phyloP scores from a whole-genome alignment of 2,329 filamentous ascomycete species.

The Beauveria medogensis region DNA sequence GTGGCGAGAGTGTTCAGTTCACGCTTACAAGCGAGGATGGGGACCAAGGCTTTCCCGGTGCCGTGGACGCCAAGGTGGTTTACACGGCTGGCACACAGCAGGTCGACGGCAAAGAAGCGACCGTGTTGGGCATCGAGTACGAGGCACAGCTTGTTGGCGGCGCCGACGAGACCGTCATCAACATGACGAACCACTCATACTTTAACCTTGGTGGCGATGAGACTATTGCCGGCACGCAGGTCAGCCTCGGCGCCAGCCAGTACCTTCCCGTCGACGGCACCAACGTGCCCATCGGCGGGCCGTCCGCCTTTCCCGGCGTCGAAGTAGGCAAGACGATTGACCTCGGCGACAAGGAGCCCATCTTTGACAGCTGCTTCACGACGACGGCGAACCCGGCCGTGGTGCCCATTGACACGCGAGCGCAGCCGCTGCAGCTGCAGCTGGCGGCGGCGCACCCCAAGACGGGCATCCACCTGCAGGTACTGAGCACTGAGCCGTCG shows the following conservation, averaged over 20 bases:
- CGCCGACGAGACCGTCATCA: slow-evolving; percentile 82
- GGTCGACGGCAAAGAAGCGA: slow-evolving; percentile 53
- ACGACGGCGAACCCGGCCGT: slow-evolving; percentile 54
- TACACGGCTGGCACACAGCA: slow-evolving; percentile 69
- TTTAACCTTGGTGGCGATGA: slow-evolving; percentile 53
- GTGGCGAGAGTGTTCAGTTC: slow-evolving; percentile 60
- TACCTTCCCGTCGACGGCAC: slow-evolving; percentile 68
- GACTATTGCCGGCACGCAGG: slow-evolving; percentile 48
- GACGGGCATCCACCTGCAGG: slow-evolving; percentile 73
- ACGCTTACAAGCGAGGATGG: slow-evolving; percentile 64
- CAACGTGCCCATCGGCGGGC: slow-evolving; percentile 65
- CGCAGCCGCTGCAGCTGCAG: slow-evolving; percentile 54
- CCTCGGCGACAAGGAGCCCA: slow-evolving; percentile 61
- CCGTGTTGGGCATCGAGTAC: slow-evolving; percentile 78
- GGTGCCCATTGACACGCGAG: slow-evolving; percentile 59
- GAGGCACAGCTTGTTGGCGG: slow-evolving; percentile 73
- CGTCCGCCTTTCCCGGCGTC: slow-evolving; percentile 57
- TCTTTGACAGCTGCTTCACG: slow-evolving; percentile 88
- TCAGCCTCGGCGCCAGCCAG: slow-evolving; percentile 56
- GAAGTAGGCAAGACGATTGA: slow-evolving; percentile 60
- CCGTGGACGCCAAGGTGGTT: slow-evolving; percentile 66
- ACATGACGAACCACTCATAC: slow-evolving; percentile 91
- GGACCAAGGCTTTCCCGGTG: slow-evolving; percentile 85
- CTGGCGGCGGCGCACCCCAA: slow-evolving; percentile 66
- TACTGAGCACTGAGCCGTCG: slow-evolving; percentile 84